Percentiles rank a stretch among this genome's conserved stretches.
Conservation (phyloP, 495 filamentous ascomycete genomes). For the Lasiosphaeria hispida region DNA sequence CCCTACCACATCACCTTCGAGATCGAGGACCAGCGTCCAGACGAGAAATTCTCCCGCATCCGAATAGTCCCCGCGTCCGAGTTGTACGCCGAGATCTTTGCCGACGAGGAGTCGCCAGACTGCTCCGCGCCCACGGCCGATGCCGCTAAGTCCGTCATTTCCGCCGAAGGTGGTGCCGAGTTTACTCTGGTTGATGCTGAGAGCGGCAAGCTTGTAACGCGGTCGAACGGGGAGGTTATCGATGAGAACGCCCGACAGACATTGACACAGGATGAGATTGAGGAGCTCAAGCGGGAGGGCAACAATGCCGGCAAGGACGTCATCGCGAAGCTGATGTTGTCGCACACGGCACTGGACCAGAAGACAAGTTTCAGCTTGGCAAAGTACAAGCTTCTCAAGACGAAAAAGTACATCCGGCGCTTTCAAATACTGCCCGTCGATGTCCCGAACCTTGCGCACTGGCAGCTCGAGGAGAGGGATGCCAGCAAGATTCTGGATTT, state of each 20-base stretch:
- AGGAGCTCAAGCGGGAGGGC: constrained; percentile 78
- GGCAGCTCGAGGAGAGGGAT: constrained; percentile 74
- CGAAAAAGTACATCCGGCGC: constrained; percentile 83
- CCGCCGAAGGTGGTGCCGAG: constrained; percentile 32
- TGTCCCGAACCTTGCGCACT: constrained; percentile 67
- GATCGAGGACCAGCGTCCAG: constrained; percentile 64
- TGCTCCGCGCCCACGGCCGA: constrained; percentile 34
- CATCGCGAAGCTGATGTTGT: constrained; percentile 79
- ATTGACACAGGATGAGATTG: constrained; percentile 82
- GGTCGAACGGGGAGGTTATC: constrained; percentile 73
- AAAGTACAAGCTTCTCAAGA: constrained; percentile 92
- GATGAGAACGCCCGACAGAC: constrained; percentile 81
- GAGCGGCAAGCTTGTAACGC: constrained; percentile 60
- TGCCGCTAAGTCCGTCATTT: constrained; percentile 32
- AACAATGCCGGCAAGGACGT: constrained; percentile 80
- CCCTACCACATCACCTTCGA: constrained; percentile 92
- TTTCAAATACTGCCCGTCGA: constrained; percentile 85
- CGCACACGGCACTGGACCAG: constrained; percentile 82
- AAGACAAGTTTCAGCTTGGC: constrained; percentile 91
- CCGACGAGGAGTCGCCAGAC: constrained; percentile 45
- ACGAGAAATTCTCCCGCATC: constrained; percentile 56
- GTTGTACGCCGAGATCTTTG: constrained; percentile 75
- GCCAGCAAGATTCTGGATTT: constrained; percentile 79
- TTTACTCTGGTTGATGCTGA: constrained; percentile 46
- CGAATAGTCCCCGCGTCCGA: constrained; percentile 79